Conservation (phyloP, 306 rosid species). For the Hippophae tibetana region DNA sequence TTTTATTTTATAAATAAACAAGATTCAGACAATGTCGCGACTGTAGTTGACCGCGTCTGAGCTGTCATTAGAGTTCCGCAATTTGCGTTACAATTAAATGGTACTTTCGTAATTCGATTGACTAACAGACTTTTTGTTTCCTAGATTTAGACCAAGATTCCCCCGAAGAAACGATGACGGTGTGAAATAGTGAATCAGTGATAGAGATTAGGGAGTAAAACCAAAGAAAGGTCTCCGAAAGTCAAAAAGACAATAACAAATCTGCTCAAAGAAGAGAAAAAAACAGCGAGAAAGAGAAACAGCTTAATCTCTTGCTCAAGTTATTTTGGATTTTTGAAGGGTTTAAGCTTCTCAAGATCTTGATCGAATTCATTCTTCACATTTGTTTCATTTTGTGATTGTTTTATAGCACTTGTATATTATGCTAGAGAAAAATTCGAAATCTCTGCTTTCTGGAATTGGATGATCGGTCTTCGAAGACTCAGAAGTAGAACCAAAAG, state of each 20-base stretch:
- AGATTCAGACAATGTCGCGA: slow-evolving; percentile 19
- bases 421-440: slow-evolving; percentile 18
- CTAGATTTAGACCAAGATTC: slow-evolving; percentile 12
- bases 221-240: background rate
- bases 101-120: slow-evolving; percentile 8
- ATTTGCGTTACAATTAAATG: slow-evolving; percentile 16
- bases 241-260: slow-evolving; percentile 7
- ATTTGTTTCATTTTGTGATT: slow-evolving; percentile 14
- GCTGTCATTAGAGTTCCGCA: slow-evolving; percentile 21
- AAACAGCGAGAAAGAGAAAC: slow-evolving; percentile 2
- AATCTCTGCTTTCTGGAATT: slow-evolving; percentile 27
- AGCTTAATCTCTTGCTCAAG: slow-evolving; percentile 31
- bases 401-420: slow-evolving; percentile 14
- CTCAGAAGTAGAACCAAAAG: slow-evolving; percentile 52
- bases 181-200: slow-evolving; percentile 8
- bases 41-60: slow-evolving; percentile 5
- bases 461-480: slow-evolving; percentile 24
- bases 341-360: slow-evolving; percentile 31
- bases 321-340: slow-evolving; percentile 33
- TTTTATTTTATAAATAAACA: background rate
- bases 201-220: background rate
- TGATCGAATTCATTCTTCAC: slow-evolving; percentile 4
- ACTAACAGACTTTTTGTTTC: slow-evolving; percentile 18
- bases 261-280: slow-evolving; percentile 19
- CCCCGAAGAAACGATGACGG: slow-evolving; percentile 25